These are phyloP conservation scores for Tulasnella sp. DNA, from an alignment of 768 basidiomycete genomes.

Conservation along the genomic window DNA sequence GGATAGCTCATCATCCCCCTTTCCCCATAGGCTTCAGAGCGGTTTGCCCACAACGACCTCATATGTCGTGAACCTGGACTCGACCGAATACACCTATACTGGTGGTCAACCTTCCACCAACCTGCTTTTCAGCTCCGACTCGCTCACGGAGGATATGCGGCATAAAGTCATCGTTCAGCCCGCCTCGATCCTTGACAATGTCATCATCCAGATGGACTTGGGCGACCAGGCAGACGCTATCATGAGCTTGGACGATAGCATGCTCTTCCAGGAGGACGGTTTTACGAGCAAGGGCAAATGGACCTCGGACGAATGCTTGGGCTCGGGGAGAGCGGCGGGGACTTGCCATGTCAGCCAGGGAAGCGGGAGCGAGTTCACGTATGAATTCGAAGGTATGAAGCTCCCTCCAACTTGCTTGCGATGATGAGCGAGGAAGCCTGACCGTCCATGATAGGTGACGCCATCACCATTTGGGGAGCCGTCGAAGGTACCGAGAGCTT, in stretches of 20 bases:
- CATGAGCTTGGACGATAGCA: constrained; percentile 1
- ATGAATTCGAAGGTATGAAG: background rate
- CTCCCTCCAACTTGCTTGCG: background rate
- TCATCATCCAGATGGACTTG: background rate
- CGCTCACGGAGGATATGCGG: background rate
- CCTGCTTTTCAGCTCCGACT: background rate
- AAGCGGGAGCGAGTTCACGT: background rate
- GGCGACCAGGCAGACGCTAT: background rate
- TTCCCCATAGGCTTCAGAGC: background rate
- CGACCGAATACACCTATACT: background rate
- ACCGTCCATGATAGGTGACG: background rate
- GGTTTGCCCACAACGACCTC: background rate
- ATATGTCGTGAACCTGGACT: background rate
- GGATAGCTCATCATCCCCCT: background rate
- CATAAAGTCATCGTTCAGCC: background rate
- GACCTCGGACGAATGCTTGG: background rate
- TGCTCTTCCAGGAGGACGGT: background rate
- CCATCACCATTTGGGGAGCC: constrained; percentile 1
- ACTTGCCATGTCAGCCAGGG: constrained; percentile 7
- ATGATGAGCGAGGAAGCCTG: too few relatives aligned
- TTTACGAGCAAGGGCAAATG: background rate
- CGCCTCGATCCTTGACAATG: background rate
- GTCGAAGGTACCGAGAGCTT: background rate
- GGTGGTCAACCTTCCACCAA: background rate
- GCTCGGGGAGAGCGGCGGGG: background rate